Evolutionary conservation across 2,329 filamentous ascomycete genomes (phyloP).

Genomic region (Ilyonectria sp.): DNA sequence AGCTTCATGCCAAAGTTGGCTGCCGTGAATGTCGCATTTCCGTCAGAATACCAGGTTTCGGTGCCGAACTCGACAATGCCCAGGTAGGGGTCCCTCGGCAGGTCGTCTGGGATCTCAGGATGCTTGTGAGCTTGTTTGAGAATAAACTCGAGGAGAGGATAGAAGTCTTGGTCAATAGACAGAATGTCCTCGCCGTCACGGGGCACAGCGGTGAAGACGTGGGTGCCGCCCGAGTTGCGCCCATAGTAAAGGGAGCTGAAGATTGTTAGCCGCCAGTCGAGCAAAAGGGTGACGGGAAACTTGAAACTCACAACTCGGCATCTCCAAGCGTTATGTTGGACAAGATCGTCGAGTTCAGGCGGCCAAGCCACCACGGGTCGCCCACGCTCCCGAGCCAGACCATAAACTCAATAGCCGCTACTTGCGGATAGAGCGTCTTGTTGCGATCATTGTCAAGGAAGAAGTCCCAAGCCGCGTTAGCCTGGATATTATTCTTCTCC

Average conservation of each 20-base stretch:
- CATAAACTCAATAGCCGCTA: conserved; percentile 44
- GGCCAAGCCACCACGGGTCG: conserved; percentile 47
- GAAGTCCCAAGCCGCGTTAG: conserved; percentile 48
- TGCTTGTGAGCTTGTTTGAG: conserved; percentile 37
- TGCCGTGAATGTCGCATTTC: conserved; percentile 46
- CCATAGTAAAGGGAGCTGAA: conserved; percentile 44
- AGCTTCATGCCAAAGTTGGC: conserved; percentile 44
- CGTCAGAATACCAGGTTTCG: conserved; percentile 43
- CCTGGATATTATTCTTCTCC: conserved; percentile 20
- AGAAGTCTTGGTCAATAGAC: conserved; percentile 44
- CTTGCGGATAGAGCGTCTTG: conserved; percentile 41
- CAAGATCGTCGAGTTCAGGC: conserved; percentile 36
- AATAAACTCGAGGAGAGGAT: conserved; percentile 44
- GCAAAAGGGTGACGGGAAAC: no score
- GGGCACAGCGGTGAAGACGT: conserved; percentile 44
- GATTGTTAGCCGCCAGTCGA: background rate
- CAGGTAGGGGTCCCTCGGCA: conserved; percentile 42
- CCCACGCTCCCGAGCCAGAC: conserved; percentile 45
- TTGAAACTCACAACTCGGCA: conserved; percentile 40
- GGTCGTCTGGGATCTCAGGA: conserved; percentile 30
- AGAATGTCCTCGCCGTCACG: conserved; percentile 36
- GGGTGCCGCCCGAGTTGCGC: conserved; percentile 40
- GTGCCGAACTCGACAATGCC: conserved; percentile 45
- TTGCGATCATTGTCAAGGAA: conserved; percentile 45
- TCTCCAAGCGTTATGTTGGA: conserved; percentile 41